Evolutionary conservation across 148 eudicot genomes (phyloP).

Genomic region (Chenopodium formosanum): DNA sequence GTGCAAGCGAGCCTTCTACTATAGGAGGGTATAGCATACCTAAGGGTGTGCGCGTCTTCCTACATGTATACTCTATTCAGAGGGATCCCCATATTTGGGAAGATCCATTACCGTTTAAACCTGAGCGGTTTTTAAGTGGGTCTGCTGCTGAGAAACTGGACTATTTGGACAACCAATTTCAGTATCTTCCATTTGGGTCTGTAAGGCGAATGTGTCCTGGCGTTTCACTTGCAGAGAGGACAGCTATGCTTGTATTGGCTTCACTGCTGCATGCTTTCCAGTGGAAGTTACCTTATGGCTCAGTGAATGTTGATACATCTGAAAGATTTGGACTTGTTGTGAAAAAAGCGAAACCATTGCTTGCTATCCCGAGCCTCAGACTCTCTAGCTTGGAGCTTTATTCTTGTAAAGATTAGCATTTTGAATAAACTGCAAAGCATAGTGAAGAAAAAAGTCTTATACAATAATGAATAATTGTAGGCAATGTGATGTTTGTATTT

Average conservation of each 20-base stretch:
- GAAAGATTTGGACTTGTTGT: slow-evolving; percentile 38
- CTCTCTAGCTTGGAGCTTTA: slow-evolving; percentile 22
- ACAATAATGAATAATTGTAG: neutral
- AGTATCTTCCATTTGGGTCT: slow-evolving; percentile 45
- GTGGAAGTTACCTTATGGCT: slow-evolving; percentile 33
- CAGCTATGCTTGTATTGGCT: slow-evolving; percentile 31
- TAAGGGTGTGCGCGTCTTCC: slow-evolving; percentile 23
- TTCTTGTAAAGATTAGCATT: neutral
- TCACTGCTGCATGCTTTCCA: slow-evolving; percentile 38
- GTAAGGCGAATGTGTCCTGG: slow-evolving; percentile 52
- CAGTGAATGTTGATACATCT: slow-evolving; percentile 30
- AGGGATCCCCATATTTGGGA: slow-evolving; percentile 35
- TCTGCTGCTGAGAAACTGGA: slow-evolving; percentile 17
- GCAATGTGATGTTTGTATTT: neutral
- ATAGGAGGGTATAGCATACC: slow-evolving; percentile 39
- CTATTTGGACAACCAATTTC: slow-evolving; percentile 31
- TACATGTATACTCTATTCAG: slow-evolving; percentile 31
- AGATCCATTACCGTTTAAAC: slow-evolving; percentile 34
- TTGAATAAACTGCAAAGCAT: neutral
- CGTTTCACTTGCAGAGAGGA: slow-evolving; percentile 37
- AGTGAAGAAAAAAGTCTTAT: neutral
- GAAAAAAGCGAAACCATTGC: slow-evolving; percentile 32
- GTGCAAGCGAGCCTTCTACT: slow-evolving; percentile 18
- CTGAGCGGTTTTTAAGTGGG: slow-evolving; percentile 35
- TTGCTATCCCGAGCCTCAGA: slow-evolving; percentile 30